Percentiles rank a stretch among this genome's conserved stretches.
Conservation (phyloP, 2,329 filamentous ascomycete species). For the Colletotrichum chrysophilum region DNA sequence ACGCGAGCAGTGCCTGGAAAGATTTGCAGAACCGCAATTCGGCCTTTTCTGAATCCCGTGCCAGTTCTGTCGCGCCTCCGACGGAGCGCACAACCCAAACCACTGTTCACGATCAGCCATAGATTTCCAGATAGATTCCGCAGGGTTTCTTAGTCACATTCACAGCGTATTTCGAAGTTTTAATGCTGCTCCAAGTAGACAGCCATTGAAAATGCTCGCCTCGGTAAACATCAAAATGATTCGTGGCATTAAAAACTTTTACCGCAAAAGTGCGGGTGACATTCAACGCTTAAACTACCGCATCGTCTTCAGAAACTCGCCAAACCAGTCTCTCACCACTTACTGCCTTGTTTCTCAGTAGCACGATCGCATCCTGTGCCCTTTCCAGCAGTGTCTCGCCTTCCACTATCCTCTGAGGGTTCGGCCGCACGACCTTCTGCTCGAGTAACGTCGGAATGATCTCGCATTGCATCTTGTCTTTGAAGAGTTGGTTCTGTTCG, state of each 20-base stretch:
- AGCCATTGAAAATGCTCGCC: fast-evolving
- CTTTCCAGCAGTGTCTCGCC: conserved; percentile 42
- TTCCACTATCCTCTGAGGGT: conserved; percentile 45
- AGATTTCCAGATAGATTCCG: neutral
- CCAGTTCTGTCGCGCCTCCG: neutral
- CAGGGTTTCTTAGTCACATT: fast-evolving
- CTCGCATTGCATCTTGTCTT: conserved; percentile 56
- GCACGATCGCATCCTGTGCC: conserved; percentile 40
- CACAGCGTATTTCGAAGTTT: fast-evolving
- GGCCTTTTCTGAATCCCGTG: neutral
- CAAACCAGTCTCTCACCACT: conserved; percentile 48
- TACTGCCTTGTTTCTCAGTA: conserved; percentile 39
- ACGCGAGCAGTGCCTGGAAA: neutral
- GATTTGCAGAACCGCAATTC: neutral
- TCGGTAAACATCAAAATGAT: neutral
- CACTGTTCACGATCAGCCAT: neutral
- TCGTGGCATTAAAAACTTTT: neutral
- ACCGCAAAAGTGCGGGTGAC: neutral
- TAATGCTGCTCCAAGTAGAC: no score
- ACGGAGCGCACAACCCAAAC: neutral
- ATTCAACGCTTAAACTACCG: neutral
- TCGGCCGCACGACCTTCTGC: conserved; percentile 42
- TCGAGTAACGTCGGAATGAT: conserved; percentile 56
- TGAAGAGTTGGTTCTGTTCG: conserved; percentile 58
- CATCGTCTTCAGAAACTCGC: conserved; percentile 26